phyloP scores from a whole-genome alignment of 164 flowering plant species.

The Vitis labrusca region DNA sequence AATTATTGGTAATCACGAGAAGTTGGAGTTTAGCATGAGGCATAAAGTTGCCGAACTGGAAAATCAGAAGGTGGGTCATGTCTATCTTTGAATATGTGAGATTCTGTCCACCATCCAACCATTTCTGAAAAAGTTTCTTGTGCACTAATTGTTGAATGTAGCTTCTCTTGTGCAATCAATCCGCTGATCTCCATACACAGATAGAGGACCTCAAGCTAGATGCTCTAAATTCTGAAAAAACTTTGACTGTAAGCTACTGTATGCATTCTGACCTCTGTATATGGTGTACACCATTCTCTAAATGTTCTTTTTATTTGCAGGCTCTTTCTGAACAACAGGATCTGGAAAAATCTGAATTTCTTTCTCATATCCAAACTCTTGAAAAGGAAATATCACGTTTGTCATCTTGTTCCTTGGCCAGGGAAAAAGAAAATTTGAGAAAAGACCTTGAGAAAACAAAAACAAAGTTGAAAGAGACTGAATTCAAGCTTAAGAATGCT shows the following conservation, averaged over 20 bases:
- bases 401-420: constrained; percentile 64
- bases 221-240: constrained; percentile 47
- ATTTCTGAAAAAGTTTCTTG: background rate
- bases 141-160: constrained; percentile 27
- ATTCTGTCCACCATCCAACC: background rate
- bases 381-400: constrained; percentile 55
- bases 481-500: constrained; percentile 73
- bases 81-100: background rate
- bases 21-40: constrained; percentile 32
- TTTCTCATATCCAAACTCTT: constrained; percentile 51
- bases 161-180: constrained; percentile 46
- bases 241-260: constrained; percentile 36
- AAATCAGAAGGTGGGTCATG: constrained; percentile 57
- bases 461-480: constrained; percentile 74
- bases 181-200: constrained; percentile 42
- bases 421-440: constrained; percentile 74
- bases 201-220: constrained; percentile 43
- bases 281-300: constrained; percentile 6
- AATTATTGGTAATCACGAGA: constrained; percentile 31
- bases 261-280: background rate
- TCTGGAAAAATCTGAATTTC: constrained; percentile 45
- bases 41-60: constrained; percentile 52
- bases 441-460: constrained; percentile 88
- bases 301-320: constrained; percentile 34
- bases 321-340: constrained; percentile 47